Evolutionary conservation across 176 grass and related monocot species (phyloP).

Genomic region (Zea luxurians): DNA sequence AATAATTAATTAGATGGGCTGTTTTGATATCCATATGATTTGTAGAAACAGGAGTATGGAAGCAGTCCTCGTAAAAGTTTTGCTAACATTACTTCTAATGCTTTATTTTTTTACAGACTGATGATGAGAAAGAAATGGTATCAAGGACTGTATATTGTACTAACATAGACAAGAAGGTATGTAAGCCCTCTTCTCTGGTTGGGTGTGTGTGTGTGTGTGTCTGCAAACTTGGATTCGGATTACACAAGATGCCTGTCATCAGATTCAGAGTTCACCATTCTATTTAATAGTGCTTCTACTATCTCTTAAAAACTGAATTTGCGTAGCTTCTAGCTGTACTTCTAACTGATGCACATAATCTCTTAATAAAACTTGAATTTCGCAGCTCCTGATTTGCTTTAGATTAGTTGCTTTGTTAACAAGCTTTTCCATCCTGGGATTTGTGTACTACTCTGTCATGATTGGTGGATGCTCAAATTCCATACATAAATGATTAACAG

Average conservation of each 20-base stretch:
- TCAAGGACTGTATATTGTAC: conserved; percentile 94
- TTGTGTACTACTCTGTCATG: background rate
- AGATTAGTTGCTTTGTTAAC: background rate
- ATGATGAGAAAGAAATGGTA: conserved; percentile 89
- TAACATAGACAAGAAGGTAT: conserved; percentile 97
- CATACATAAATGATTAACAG: background rate
- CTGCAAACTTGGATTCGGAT: background rate
- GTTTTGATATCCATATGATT: too few relatives aligned
- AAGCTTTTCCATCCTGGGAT: background rate
- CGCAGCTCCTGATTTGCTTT: background rate
- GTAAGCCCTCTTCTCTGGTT: background rate
- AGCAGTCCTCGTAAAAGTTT: background rate
- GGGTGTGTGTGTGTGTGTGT: background rate
- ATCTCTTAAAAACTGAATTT: background rate
- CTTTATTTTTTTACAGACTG: conserved; percentile 49
- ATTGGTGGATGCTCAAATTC: background rate
- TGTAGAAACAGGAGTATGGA: background rate
- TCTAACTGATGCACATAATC: background rate
- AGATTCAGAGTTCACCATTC: background rate
- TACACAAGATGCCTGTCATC: background rate
- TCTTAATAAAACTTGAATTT: background rate
- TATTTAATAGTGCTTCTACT: background rate
- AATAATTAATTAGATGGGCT: too few relatives aligned
- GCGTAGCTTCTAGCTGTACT: background rate
- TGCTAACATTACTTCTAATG: background rate